Conservation (phyloP, 2,329 filamentous ascomycete species). For the Leptographium galeiforme region DNA sequence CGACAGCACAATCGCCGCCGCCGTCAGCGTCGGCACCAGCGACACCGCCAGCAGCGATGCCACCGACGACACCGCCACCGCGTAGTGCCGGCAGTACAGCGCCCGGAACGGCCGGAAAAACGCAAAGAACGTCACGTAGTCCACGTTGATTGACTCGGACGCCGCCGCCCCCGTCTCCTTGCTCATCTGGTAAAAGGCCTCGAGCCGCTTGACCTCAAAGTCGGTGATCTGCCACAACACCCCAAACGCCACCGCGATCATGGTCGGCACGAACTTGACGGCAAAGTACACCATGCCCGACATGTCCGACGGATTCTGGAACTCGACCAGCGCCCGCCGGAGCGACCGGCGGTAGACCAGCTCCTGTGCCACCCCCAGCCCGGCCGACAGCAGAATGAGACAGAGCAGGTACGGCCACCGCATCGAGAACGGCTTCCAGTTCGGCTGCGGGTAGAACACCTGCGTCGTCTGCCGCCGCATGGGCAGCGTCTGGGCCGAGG, state of each 20-base stretch:
- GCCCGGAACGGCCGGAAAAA: slow-evolving; percentile 52
- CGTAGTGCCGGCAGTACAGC: slow-evolving; percentile 49
- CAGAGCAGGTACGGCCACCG: slow-evolving; percentile 43
- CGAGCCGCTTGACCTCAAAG: slow-evolving; percentile 52
- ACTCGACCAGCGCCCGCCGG: slow-evolving; percentile 31
- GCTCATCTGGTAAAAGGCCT: slow-evolving; percentile 54
- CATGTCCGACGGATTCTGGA: slow-evolving; percentile 36
- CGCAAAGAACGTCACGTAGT: slow-evolving; percentile 57
- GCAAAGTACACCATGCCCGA: slow-evolving; percentile 40
- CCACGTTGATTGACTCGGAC: slow-evolving; percentile 56
- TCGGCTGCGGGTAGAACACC: slow-evolving; percentile 47
- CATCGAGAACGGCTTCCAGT: slow-evolving; percentile 57
- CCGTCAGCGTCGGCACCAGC: slow-evolving; percentile 54
- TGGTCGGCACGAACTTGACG: slow-evolving; percentile 49
- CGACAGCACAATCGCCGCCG: slow-evolving; percentile 44
- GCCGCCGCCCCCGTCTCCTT: slow-evolving; percentile 46
- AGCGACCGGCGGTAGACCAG: slow-evolving; percentile 37
- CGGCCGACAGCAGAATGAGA: slow-evolving; percentile 39
- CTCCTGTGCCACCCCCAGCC: slow-evolving; percentile 39
- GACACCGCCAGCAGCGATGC: slow-evolving; percentile 53
- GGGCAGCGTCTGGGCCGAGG: slow-evolving; percentile 5
- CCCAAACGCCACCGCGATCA: slow-evolving; percentile 47
- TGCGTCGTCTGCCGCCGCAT: slow-evolving; percentile 26
- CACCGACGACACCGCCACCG: slow-evolving; percentile 52
- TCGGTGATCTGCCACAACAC: slow-evolving; percentile 54